Base-by-base conservation (phyloP, 352 stramenopile genomes). In the Peronospora belbahrii region DNA sequence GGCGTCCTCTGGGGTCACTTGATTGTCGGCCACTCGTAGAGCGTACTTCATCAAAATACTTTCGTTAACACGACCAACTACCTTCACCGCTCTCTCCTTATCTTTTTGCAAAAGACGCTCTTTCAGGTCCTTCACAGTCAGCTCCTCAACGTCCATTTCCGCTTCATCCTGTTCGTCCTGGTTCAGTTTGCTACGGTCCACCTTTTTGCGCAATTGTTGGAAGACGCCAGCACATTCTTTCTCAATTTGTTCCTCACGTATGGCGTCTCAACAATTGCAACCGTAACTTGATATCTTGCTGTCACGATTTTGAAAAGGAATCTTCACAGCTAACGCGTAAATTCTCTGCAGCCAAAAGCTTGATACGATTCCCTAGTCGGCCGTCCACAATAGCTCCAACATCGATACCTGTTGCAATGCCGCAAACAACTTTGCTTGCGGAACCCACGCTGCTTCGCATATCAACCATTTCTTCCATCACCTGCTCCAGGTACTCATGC, bases 201-300 rank as follows among this genome's bases (percentile, higher is more conserved):
- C 75, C 51, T 94, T 94, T 50, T 90, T 88, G 11, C 82, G 82
- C 56, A n/a, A n/a, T 91, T 94, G 59, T 89, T 89, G 2, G n/a
- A n/a, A n/a, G n/a, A n/a, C n/a, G n/a, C n/a, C n/a, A 5, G 72
- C 73, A 7, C 79, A 74, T 45, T 94, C 82, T 24, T 81, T 84
- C 36, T 91, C 82, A 0, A 68, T 62, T 20, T 74, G 56, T 27
- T 91, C 82, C 37, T 94, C 82, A 6, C 70, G 73, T 40, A 80
- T 87, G 0, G 77, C 82, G 27, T 94, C 82, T 33, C 20, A 94
- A 52, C 31, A 94, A 41, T 11, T 68, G 54, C 13, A 63, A 49
- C 0, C 79, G 79, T 28, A 91, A 39, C 18, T 52, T 38, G 18
- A 91, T 17, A 55, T 94, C 79, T 10, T 85, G 70, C 44, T 86